phyloP scores from a whole-genome alignment of 2,329 filamentous ascomycete genomes.

The Byssothecium circinans region DNA sequence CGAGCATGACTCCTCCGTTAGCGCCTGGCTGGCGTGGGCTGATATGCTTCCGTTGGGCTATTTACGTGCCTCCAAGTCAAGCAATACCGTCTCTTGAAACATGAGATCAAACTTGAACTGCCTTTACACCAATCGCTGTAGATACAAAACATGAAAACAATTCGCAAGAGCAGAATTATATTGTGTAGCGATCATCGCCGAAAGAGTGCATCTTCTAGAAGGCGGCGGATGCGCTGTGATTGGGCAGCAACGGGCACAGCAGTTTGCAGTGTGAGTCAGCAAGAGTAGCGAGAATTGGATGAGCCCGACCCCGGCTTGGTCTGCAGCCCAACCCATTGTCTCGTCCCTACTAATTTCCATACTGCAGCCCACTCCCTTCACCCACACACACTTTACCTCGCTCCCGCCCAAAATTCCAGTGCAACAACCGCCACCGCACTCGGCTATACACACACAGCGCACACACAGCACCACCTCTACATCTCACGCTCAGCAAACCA shows the following conservation, averaged over 20 bases:
- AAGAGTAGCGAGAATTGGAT: constrained; percentile 1
- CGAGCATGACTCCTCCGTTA: too few species aligned
- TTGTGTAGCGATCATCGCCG: too few species aligned
- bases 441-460: not conserved
- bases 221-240: not conserved
- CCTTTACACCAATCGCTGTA: too few species aligned
- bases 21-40: too few species aligned
- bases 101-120: too few species aligned
- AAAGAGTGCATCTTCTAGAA: not conserved
- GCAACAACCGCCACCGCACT: constrained; percentile 3
- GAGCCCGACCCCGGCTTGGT: too few species aligned
- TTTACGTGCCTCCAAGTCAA: too few species aligned
- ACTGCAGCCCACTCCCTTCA: constrained; percentile 12
- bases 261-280: not conserved
- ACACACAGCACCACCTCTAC: constrained; percentile 4
- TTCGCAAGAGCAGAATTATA: too few species aligned
- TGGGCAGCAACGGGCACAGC: not conserved
- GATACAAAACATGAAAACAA: too few species aligned
- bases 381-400: constrained; percentile 10
- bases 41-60: too few species aligned
- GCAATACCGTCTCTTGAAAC: too few species aligned
- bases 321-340: not conserved
- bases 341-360: too few species aligned
- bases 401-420: constrained; percentile 9
- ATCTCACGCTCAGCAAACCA: not conserved